Conservation (phyloP, 2,329 filamentous ascomycete genomes). For the Trichoderma breve region DNA sequence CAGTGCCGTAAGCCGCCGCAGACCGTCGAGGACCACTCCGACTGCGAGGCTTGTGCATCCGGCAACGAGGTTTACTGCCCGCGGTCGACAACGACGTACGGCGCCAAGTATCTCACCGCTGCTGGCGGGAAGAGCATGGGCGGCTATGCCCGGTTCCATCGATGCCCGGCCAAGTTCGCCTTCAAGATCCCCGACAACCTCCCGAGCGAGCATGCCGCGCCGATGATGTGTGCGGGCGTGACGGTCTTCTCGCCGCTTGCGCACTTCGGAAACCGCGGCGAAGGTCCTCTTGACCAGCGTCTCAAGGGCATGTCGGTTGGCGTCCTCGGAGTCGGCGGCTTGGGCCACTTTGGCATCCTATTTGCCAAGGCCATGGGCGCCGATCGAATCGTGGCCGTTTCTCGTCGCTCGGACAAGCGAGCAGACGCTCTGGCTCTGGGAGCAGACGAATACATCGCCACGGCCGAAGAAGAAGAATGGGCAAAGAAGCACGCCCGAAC, state of each 20-base stretch:
- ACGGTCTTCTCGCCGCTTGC: conserved; percentile 62
- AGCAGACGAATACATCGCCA: conserved; percentile 47
- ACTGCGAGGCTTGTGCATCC: conserved; percentile 50
- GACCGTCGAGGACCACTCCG: conserved; percentile 9
- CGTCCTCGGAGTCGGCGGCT: conserved; percentile 64
- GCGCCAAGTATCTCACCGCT: neutral
- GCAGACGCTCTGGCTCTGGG: conserved; percentile 56
- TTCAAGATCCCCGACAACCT: conserved; percentile 45
- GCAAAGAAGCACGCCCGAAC: conserved; percentile 46
- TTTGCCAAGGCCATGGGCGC: conserved; percentile 65
- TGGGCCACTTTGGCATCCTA: conserved; percentile 66
- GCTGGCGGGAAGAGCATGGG: conserved; percentile 15
- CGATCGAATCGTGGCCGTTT: conserved; percentile 59
- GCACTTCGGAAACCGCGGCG: conserved; percentile 7
- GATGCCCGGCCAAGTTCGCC: conserved; percentile 43
- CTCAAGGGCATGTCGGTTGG: conserved; percentile 62
- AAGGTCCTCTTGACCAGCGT: conserved; percentile 9
- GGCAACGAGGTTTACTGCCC: conserved; percentile 68
- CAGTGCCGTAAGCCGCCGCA: conserved; percentile 52
- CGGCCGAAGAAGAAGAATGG: conserved; percentile 50
- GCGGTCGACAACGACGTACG: conserved; percentile 59
- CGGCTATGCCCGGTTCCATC: conserved; percentile 44
- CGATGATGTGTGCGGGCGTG: conserved; percentile 68
- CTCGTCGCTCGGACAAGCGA: conserved; percentile 50
- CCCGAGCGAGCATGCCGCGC: conserved; percentile 45